Conservation (phyloP, 345 rosid genomes). For the Eucalyptus viminalis region DNA sequence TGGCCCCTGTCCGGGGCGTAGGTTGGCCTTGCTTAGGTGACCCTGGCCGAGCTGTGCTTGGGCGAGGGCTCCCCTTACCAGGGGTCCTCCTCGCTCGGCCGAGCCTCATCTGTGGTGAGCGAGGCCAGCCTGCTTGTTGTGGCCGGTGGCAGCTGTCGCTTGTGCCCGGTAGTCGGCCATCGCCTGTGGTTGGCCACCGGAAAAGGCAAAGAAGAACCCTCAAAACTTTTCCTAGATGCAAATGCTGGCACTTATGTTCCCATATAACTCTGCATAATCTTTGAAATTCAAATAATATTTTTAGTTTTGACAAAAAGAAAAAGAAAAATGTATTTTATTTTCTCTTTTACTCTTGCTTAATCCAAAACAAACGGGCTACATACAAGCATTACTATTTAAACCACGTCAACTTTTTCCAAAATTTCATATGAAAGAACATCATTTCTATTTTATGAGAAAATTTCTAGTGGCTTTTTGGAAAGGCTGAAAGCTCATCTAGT, state of each 20-base stretch:
- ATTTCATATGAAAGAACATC: background rate
- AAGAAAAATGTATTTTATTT: too few species aligned
- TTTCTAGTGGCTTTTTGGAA: background rate
- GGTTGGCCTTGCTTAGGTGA: too few species aligned
- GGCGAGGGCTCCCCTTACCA: too few species aligned
- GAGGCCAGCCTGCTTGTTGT: accelerated
- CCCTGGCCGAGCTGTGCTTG: accelerated
- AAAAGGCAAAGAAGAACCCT: too few species aligned
- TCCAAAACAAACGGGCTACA: background rate
- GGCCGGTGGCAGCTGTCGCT: accelerated
- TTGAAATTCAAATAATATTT: too few species aligned
- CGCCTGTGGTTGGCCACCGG: too few species aligned
- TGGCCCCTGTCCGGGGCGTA: accelerated
- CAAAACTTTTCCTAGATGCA: background rate
- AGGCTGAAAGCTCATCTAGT: background rate
- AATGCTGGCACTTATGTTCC: too few species aligned
- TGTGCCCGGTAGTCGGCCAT: too few species aligned
- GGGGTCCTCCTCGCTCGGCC: too few species aligned
- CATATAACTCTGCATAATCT: background rate
- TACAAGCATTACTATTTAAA: background rate
- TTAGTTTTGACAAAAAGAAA: background rate
- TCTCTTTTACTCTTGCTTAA: background rate
- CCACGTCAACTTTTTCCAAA: background rate
- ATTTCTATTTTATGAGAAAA: background rate
- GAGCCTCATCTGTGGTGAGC: accelerated